phyloP scores from a whole-genome alignment of 148 eudicot genomes.

The Camellia lanceoleosa region DNA sequence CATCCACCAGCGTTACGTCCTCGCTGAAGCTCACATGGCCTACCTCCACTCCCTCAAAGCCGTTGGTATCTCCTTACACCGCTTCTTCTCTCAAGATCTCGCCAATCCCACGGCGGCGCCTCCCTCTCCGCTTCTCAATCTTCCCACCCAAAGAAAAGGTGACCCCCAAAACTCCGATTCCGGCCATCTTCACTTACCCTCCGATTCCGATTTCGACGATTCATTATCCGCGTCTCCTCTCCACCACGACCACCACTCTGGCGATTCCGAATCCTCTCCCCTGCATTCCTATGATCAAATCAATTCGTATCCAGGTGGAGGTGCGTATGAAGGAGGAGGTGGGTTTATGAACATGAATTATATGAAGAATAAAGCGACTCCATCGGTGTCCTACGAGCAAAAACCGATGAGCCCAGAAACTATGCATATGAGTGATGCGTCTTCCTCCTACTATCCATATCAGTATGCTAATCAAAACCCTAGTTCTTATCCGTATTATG shows the following conservation, averaged over 20 bases:
- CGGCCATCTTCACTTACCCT: conserved; percentile 33
- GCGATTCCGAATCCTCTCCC: conserved; percentile 23
- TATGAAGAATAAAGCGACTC: conserved; percentile 63
- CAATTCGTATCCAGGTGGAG: conserved; percentile 20
- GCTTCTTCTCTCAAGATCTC: conserved; percentile 37
- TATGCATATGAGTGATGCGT: conserved; percentile 43
- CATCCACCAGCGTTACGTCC: conserved; percentile 51
- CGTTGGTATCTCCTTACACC: conserved; percentile 55
- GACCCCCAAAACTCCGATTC: conserved; percentile 16
- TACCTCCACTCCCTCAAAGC: conserved; percentile 56
- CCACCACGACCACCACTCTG: conserved; percentile 17
- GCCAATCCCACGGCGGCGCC: conserved; percentile 17
- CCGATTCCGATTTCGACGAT: conserved; percentile 37
- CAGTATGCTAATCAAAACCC: conserved; percentile 30
- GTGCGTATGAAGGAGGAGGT: not conserved
- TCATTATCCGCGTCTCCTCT: conserved; percentile 28
- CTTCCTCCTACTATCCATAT: conserved; percentile 35
- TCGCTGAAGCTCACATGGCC: conserved; percentile 69
- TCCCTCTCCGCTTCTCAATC: conserved; percentile 36
- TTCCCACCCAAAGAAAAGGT: conserved; percentile 34
- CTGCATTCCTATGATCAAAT: conserved; percentile 24
- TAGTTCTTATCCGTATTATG: conserved; percentile 25
- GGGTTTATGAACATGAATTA: conserved; percentile 38
- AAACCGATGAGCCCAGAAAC: conserved; percentile 47
- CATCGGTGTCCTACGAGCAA: conserved; percentile 66